phyloP scores from a whole-genome alignment of 805 yeast species.

The Debaryomyces tyrocola region DNA sequence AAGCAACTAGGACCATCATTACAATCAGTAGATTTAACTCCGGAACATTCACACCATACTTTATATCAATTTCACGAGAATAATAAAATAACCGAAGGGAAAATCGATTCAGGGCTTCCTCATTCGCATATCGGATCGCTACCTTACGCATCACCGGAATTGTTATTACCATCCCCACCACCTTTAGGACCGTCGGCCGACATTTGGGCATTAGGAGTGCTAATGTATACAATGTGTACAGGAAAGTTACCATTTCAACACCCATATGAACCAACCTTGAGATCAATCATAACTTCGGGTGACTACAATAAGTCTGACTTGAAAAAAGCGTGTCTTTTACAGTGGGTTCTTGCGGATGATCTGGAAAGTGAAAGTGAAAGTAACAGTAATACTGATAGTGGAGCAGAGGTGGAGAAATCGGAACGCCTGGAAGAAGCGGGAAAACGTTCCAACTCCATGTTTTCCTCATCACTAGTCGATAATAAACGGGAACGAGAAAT shows the following conservation, averaged over 20 bases:
- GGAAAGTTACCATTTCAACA: conserved; percentile 84
- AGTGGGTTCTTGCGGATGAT: conserved; percentile 17
- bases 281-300: conserved; percentile 70
- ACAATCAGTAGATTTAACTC: conserved; percentile 32
- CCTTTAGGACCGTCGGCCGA: conserved; percentile 70
- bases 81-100: conserved; percentile 6
- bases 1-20: conserved; percentile 33
- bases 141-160: conserved; percentile 91
- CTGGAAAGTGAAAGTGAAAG: conserved; percentile 1
- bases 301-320: conserved; percentile 53
- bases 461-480: conserved; percentile 12
- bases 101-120: conserved; percentile 47
- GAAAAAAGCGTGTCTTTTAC: conserved; percentile 36
- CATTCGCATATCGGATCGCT: conserved; percentile 81
- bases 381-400: conserved; percentile 9
- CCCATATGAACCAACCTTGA: conserved; percentile 75
- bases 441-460: neutral
- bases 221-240: conserved; percentile 67
- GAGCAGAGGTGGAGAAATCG: conserved; percentile 5
- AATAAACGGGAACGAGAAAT: conserved; percentile 16
- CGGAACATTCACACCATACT: conserved; percentile 18
- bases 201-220: conserved; percentile 88
- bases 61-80: conserved; percentile 3
- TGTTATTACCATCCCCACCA: conserved; percentile 62
- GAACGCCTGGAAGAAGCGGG: conserved; percentile 4